A percentile compares a stretch with the other conserved stretches of the same genome.
Conservation (phyloP, 192 early-diverging fungal genomes). For the Chytriomyces confervae region DNA sequence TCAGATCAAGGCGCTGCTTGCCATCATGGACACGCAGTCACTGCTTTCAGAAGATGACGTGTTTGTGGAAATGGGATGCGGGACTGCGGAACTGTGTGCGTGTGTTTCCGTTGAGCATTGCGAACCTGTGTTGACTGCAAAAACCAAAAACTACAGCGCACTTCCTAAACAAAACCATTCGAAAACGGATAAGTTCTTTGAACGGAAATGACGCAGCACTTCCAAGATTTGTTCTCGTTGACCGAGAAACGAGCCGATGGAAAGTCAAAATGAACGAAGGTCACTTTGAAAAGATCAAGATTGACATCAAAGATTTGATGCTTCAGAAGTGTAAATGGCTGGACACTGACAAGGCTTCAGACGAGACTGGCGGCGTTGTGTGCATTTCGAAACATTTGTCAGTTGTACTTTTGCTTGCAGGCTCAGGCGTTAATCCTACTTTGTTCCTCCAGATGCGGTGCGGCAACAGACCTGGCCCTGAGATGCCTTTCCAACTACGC, state of each 20-base stretch:
- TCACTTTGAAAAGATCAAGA: slow-evolving; percentile 14
- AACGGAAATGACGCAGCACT: neutral
- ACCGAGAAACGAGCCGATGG: slow-evolving; percentile 27
- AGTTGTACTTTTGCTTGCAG: neutral
- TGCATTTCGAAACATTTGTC: slow-evolving; percentile 36
- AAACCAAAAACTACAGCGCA: neutral
- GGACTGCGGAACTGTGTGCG: slow-evolving; percentile 17
- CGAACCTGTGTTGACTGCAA: too few species aligned
- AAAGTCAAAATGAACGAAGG: slow-evolving; percentile 28
- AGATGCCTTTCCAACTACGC: slow-evolving; percentile 13
- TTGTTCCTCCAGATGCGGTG: slow-evolving; percentile 1
- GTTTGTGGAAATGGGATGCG: slow-evolving; percentile 29
- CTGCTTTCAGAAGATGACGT: neutral
- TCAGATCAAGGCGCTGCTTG: slow-evolving; percentile 19
- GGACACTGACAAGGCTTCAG: neutral
- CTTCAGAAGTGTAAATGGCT: neutral
- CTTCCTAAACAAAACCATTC: neutral
- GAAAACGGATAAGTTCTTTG: neutral
- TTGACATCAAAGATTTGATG: slow-evolving; percentile 34
- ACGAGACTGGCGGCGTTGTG: neutral
- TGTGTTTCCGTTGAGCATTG: too few species aligned
- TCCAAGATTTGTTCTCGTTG: slow-evolving; percentile 20
- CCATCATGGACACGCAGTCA: neutral
- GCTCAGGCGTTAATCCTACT: neutral
- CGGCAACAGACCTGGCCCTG: slow-evolving; percentile 25